phyloP scores from a whole-genome alignment of 1,284 basidiomycete genomes.

The Mixia osmundae region DNA sequence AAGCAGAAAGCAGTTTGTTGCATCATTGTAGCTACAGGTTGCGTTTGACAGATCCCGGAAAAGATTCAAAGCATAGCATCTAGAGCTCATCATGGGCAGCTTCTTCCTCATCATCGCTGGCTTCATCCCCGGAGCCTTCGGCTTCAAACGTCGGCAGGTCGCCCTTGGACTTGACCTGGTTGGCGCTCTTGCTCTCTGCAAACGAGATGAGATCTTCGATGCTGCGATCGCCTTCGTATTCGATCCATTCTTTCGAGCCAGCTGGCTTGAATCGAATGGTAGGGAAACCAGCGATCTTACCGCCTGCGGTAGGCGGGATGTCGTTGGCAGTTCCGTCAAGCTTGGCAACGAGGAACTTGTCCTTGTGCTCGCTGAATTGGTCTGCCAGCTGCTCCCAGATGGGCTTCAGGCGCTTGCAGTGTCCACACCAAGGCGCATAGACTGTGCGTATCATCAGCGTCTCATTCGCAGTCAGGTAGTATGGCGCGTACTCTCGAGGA shows the following conservation, averaged over 20 bases:
- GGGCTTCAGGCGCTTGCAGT: slow-evolving; percentile 71
- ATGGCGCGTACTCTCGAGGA: slow-evolving; percentile 46
- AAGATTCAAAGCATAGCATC: too few species aligned
- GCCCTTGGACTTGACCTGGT: too few species aligned
- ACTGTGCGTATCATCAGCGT: slow-evolving; percentile 19
- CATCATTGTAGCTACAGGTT: too few species aligned
- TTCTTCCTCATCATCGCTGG: too few species aligned
- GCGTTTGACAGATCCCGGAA: too few species aligned
- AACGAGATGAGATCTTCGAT: not conserved
- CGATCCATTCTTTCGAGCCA: slow-evolving; percentile 59
- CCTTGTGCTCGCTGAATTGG: slow-evolving; percentile 50
- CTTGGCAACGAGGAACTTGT: slow-evolving; percentile 70
- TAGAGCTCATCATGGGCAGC: too few species aligned
- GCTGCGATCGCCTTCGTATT: slow-evolving; percentile 68
- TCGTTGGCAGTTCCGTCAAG: slow-evolving; percentile 96
- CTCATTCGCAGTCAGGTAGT: not conserved
- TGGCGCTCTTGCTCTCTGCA: too few species aligned
- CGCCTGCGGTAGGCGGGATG: slow-evolving; percentile 52
- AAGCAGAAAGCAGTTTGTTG: too few species aligned
- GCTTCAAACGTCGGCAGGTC: too few species aligned
- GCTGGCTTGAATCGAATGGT: slow-evolving; percentile 94
- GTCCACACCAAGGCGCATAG: slow-evolving; percentile 73
- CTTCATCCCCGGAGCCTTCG: too few species aligned
- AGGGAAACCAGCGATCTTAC: slow-evolving; percentile 44
- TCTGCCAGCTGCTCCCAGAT: slow-evolving; percentile 81